Conservation (phyloP, 2,329 filamentous ascomycete species). For the Fusarium nanum region DNA sequence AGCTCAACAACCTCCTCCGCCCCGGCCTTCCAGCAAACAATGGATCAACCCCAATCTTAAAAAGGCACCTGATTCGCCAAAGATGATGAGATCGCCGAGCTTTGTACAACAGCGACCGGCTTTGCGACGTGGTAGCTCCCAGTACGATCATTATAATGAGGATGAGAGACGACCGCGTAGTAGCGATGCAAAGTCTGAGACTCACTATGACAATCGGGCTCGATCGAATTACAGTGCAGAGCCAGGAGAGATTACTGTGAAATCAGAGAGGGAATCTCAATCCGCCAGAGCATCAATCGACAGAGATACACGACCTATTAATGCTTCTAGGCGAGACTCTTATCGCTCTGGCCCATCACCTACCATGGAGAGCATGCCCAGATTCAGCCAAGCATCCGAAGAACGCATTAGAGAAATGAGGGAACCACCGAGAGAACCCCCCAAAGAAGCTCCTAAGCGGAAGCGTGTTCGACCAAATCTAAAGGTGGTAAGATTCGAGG, state of each 20-base stretch:
- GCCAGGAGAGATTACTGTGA: constrained; percentile 59
- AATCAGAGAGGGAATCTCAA: constrained; percentile 55
- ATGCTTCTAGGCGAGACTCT: constrained; percentile 32
- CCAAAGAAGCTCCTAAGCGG: constrained; percentile 33
- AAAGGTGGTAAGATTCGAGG: constrained; percentile 53
- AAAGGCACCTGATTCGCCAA: constrained; percentile 65
- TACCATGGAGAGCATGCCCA: constrained; percentile 38
- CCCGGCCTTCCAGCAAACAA: constrained; percentile 67
- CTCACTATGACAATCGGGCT: constrained; percentile 53
- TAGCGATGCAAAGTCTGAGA: constrained; percentile 64
- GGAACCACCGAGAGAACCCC: constrained; percentile 17
- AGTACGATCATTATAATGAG: constrained; percentile 54
- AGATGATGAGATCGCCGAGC: constrained; percentile 62
- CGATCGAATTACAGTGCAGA: constrained; percentile 59
- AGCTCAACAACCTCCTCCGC: constrained; percentile 58
- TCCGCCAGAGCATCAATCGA: constrained; percentile 47
- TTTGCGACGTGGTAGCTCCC: constrained; percentile 52
- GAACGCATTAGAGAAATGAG: constrained; percentile 25
- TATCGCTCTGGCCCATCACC: constrained; percentile 40
- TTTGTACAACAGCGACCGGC: constrained; percentile 58
- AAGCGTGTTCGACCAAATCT: constrained; percentile 49
- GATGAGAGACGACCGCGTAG: constrained; percentile 62
- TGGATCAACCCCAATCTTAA: constrained; percentile 69
- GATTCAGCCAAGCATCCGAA: constrained; percentile 22
- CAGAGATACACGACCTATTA: constrained; percentile 34